Base-by-base conservation (phyloP, 2,329 filamentous ascomycete species). In the Calonectria pseudoturangicola region DNA sequence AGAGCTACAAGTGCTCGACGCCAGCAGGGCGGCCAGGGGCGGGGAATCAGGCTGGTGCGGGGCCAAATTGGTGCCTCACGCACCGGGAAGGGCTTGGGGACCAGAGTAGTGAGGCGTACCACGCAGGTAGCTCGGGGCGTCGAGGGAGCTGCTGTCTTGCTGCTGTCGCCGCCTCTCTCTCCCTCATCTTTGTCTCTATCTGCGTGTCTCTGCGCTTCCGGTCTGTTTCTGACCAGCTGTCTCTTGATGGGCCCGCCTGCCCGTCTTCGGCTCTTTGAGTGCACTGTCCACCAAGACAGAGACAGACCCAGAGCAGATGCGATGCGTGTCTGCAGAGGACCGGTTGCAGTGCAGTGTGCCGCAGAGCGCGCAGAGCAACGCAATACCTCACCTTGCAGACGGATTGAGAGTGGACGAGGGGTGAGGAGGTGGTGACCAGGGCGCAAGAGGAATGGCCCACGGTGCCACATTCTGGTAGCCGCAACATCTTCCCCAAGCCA, bases 41-140 rank as follows among this genome's bases (percentile, higher is more conserved):
- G 64, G 64, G 56, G 69, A 41, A 45, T 16, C 64, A 71, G 65
- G 69, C 69, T 66, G 64, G 63, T 48, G 69, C 43, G 64, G 56
- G 64, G 64, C 48, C 45, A 63, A 48, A 41, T 56, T 60, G 66
- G 43, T 36, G 27, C 39, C 50, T 58, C 51, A 51, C 58, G 16
- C 56, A 33, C 51, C 50, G 39, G 18, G 45, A 58, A 60, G 28
- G 45, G 54, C 50, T 62, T 48, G 47, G 45, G 36, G 43, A 18
- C 51, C 6, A 47, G 39, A 21, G 56, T 51, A 64, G 47, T 62
- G 36, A 47, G 47, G 36, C 6, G 69, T 67, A 68, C 69, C 56
- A 28, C 63, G 56, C 47, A 43, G 56, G 69, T 71, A 71, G 54
- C 43, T 64, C 30, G 13, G 47, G 47, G 25, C 30, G 39, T 25